Base-by-base conservation (phyloP, 2,329 filamentous ascomycete species). In the Elsinoe fawcettii region DNA sequence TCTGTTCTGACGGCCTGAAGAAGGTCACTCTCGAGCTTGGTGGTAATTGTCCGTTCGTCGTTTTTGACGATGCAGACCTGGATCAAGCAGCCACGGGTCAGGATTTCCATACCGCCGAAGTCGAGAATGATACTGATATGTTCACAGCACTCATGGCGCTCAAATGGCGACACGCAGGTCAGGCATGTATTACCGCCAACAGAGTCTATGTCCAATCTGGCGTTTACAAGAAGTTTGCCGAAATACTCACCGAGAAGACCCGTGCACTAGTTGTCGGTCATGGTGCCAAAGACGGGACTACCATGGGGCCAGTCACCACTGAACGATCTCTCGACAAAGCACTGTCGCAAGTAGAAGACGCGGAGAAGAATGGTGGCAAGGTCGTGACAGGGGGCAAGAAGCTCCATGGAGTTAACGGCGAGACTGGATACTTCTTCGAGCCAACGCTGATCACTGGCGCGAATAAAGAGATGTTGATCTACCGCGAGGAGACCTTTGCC, bases 341-440 rank as follows among this genome's bases (percentile, higher is more conserved):
- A 5, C 69, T 75, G 8, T 71, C 71, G 41, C 83, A 88, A 60
- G 81, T 88, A 30, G 76, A 80, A 46, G 83, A 88, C 67, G 86
- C 86, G 2, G 75, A 77, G 56, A 77, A 76, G 56, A 76, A 80
- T 37, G 86, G 86, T 2, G 87, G 81, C 1, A 79, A 78, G 44
- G 69, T 87, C n/a, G 71, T 87, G 1, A 71, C 84, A 18, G 86
- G 86, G 11, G 84, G 81, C 2, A 73, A 77, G 57, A 74, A 72
- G 54, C 65, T 74, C 1, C 64, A 68, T 27, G 66, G 64, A 16
- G 64, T 64, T 8, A 75, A 77, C 1, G 66, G 67, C 22, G 68
- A 73, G 7, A 71, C 74, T 0, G 83, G 84, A 3, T 88, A 85
- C 70, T 89, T 87, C 74, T 86, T 87, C 69, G 76, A 85, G 66